A percentile compares a stretch with the other conserved stretches of the same genome.
Conservation (phyloP, 2,329 filamentous ascomycete species). For the Thermothelomyces thermophilus region DNA sequence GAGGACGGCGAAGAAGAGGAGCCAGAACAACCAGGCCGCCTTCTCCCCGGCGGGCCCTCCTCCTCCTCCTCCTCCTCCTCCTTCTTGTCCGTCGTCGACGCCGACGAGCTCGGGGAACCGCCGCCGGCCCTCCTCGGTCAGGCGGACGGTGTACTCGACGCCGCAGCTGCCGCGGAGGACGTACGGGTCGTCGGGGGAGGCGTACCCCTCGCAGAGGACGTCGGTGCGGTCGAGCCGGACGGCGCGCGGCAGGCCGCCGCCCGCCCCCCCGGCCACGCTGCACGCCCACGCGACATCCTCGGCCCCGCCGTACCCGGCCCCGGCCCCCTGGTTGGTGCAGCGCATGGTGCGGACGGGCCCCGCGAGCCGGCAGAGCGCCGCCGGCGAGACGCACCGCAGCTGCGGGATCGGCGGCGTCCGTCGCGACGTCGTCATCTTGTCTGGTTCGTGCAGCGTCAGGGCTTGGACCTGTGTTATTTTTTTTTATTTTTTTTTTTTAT, state of each 20-base stretch:
- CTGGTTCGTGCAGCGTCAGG: slow-evolving; percentile 63
- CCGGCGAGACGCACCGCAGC: slow-evolving; percentile 66
- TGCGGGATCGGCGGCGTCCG: slow-evolving; percentile 72
- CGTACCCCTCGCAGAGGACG: slow-evolving; percentile 88
- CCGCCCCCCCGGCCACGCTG: no score
- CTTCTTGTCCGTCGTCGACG: no score
- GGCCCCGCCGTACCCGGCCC: slow-evolving; percentile 67
- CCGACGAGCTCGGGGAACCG: no score
- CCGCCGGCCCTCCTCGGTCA: slow-evolving; percentile 62
- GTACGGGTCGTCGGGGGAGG: slow-evolving; percentile 67
- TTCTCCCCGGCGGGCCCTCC: slow-evolving; percentile 32
- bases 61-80: slow-evolving; percentile 59
- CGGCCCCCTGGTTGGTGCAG: slow-evolving; percentile 77
- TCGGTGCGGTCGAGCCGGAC: slow-evolving; percentile 76
- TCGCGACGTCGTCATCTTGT: slow-evolving; percentile 62
- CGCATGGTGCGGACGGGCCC: slow-evolving; percentile 67
- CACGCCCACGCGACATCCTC: slow-evolving; percentile 93
- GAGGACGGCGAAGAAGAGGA: slow-evolving; percentile 54
- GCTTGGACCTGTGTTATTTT: slow-evolving; percentile 59
- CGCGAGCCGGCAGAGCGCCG: slow-evolving; percentile 59
- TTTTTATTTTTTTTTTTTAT: background rate
- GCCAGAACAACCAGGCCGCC: slow-evolving; percentile 47
- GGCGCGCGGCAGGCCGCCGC: slow-evolving; percentile 46
- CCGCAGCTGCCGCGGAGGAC: slow-evolving; percentile 90
- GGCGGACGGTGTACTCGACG: slow-evolving; percentile 74